These are phyloP conservation scores for Oryza longistaminata DNA, from an alignment of 176 grass and related monocot genomes.

Conservation along the genomic window DNA sequence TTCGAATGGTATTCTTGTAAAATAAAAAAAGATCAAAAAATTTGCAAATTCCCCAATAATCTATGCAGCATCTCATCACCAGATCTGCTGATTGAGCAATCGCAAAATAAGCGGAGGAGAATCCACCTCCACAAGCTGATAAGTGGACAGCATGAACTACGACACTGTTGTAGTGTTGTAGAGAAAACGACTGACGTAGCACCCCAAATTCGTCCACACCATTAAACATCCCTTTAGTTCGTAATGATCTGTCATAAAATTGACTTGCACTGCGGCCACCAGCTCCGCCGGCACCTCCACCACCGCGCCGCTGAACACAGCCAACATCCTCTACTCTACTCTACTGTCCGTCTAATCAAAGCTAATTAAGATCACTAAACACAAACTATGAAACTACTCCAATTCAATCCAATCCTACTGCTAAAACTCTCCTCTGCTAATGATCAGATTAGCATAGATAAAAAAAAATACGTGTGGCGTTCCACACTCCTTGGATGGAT, in stretches of 20 bases:
- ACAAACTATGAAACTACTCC: neutral
- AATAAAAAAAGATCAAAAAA: no score
- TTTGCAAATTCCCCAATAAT: neutral
- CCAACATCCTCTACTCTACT: slow-evolving; percentile 54
- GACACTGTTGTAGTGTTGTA: neutral
- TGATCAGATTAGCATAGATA: neutral
- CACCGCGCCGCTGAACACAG: slow-evolving; percentile 87
- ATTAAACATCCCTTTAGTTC: neutral
- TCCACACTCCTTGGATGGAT: slow-evolving; percentile 31
- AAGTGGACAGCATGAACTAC: slow-evolving; percentile 9
- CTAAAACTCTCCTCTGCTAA: neutral
- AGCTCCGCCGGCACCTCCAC: slow-evolving; percentile 88
- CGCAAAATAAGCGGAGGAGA: neutral
- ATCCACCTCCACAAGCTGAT: slow-evolving; percentile 25
- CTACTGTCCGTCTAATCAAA: neutral
- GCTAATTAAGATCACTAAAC: neutral
- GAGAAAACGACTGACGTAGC: slow-evolving; percentile 22
- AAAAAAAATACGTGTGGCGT: neutral
- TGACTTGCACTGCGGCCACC: slow-evolving; percentile 29
- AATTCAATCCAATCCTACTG: neutral
- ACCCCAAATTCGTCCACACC: neutral
- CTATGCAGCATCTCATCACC: neutral
- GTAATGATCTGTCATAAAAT: slow-evolving; percentile 20
- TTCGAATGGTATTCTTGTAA: no score
- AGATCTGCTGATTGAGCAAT: neutral